These are phyloP conservation scores for Aristolochia contorta DNA, from an alignment of 164 flowering plant species.

Conservation along the genomic window DNA sequence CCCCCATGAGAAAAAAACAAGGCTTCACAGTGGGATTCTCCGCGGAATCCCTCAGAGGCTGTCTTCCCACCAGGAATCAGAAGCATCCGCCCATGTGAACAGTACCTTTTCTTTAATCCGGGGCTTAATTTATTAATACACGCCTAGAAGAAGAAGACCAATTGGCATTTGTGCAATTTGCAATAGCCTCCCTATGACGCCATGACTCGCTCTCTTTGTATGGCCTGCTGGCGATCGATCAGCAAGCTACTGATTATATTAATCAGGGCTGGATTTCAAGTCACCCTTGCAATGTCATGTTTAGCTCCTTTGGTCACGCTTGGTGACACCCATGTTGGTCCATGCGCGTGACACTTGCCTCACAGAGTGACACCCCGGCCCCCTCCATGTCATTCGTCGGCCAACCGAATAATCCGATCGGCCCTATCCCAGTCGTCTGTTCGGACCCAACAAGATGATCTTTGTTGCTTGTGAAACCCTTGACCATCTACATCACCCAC, in stretches of 20 bases:
- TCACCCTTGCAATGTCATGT: background rate
- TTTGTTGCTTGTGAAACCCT: background rate
- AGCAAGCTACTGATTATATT: background rate
- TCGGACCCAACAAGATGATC: constrained; percentile 6
- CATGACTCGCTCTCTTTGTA: background rate
- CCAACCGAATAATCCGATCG: constrained; percentile 1
- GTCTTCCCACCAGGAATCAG: constrained; percentile 10
- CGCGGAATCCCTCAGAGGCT: constrained; percentile 10
- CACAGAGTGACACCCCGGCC: constrained; percentile 9
- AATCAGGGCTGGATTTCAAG: background rate
- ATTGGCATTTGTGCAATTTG: background rate
- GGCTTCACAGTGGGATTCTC: constrained; percentile 29
- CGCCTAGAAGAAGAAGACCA: no score
- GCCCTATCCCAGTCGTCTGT: background rate
- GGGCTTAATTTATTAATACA: no score
- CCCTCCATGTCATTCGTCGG: background rate
- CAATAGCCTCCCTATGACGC: no score
- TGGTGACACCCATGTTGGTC: constrained; percentile 9
- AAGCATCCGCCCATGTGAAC: constrained; percentile 22
- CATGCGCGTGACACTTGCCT: constrained; percentile 23
- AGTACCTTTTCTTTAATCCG: no score
- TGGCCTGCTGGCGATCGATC: no score
- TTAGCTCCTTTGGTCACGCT: background rate
- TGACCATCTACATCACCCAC: background rate
- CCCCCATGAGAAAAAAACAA: constrained; percentile 22